Evolutionary conservation across 1,139 yeast species (phyloP), one percentile per base, ranked within the genome.

Genomic region (Chernovozyma sophiae-reginae): DNA sequence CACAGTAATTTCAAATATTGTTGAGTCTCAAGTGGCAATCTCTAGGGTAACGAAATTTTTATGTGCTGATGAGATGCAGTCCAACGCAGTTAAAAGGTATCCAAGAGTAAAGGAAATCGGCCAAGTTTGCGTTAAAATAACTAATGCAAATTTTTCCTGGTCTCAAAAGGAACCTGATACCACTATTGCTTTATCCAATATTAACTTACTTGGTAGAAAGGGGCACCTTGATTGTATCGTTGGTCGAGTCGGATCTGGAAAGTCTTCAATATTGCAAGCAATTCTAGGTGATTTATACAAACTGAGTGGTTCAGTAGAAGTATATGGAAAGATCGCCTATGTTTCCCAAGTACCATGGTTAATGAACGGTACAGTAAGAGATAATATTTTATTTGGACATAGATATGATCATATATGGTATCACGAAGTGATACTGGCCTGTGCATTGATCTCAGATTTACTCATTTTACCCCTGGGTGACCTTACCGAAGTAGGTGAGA

Each of bases 271-370:
- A 33, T 70, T 92, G 47, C 95, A 86, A 58, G 79, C 95, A 16
- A 67, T 89, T 29, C 65, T 92, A 31, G 98, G 97, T 47, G 95
- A 90, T 51, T 70, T 90, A 45, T 81, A 85, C 60, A 84, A 86
- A 58, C 72, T 82, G 22, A 76, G 77, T 36, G 98, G 98, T 38
- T 65, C 72, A 27, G 94, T 86, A 3, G 68, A 68, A 25, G 74
- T 85, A 24, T 82, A 77, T 51, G 98, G 98, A 36, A 72, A 75
- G 32, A 70, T 89, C 30, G 97, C 97, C 0, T 92, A 90, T 60
- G 96, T 86, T 31, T 84, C 97, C 3, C 98, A 92, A 62, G 71
- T 69, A 36, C 74, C 97, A 2, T 92, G 97, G 97, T 87, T 92
- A 42, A 86, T 86, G 86, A 92, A 92, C 55, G 97, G 95, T 33